Conservation (phyloP, 306 rosid species). For the Nissolia schottii region DNA sequence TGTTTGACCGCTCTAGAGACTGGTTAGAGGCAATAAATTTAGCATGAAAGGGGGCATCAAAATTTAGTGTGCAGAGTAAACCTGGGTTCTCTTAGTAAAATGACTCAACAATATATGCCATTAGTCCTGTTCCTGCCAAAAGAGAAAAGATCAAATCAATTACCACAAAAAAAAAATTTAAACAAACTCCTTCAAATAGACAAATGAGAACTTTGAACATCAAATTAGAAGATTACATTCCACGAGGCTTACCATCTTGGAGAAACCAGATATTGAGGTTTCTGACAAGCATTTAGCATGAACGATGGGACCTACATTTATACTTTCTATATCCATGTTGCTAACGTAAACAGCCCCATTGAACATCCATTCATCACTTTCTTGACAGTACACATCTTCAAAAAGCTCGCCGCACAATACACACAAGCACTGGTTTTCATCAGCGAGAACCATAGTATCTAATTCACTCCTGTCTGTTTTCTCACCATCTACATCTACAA, state of each 20-base stretch:
- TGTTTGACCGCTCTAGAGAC: conserved; percentile 31
- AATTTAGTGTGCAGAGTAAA: conserved; percentile 36
- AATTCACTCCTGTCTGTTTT: conserved; percentile 34
- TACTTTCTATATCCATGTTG: conserved; percentile 32
- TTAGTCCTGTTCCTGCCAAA: conserved; percentile 56
- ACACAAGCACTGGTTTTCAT: conserved; percentile 81
- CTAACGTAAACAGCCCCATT: conserved; percentile 61
- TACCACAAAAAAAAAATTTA: neutral
- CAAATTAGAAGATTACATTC: neutral
- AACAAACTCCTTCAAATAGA: conserved; percentile 6
- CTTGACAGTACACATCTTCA: conserved; percentile 78
- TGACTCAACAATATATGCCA: too few relatives aligned
- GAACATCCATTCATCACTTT: conserved; percentile 87
- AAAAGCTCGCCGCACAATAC: conserved; percentile 79
- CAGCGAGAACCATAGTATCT: conserved; percentile 56
- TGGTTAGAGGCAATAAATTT: conserved; percentile 39
- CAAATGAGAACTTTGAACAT: neutral
- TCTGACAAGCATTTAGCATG: conserved; percentile 71
- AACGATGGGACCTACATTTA: conserved; percentile 62
- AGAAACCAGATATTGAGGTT: conserved; percentile 34
- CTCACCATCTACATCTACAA: conserved; percentile 30
- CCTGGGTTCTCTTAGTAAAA: conserved; percentile 37
- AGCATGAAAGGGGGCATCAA: conserved; percentile 30
- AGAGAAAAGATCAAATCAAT: conserved; percentile 23
- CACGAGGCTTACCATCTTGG: conserved; percentile 49